Evolutionary conservation across 2,329 filamentous ascomycete species (phyloP).

Genomic region (Aspergillus phoenicis): DNA sequence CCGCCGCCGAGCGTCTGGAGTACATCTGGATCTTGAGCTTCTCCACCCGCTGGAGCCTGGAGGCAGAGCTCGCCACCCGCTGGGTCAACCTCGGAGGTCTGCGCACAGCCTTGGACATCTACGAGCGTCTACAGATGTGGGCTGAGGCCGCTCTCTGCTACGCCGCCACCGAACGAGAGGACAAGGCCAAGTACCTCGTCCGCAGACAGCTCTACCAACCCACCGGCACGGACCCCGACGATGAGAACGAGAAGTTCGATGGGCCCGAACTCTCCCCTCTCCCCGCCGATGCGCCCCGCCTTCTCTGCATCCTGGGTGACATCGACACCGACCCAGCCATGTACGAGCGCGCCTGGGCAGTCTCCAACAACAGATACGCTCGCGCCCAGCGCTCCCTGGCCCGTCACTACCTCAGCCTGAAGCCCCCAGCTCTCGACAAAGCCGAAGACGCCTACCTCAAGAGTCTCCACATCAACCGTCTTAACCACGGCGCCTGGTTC

Average conservation of each 20-base stretch:
- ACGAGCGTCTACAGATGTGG: conserved; percentile 90
- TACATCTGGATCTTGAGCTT: conserved; percentile 84
- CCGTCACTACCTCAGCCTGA: conserved; percentile 69
- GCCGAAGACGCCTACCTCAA: conserved; percentile 77
- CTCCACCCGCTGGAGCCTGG: conserved; percentile 88
- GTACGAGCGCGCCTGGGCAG: conserved; percentile 85
- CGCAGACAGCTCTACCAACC: conserved; percentile 77
- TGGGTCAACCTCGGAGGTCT: conserved; percentile 89
- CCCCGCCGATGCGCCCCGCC: conserved; percentile 78
- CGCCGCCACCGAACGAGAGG: conserved; percentile 76
- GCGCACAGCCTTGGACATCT: conserved; percentile 89
- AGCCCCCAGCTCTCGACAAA: conserved; percentile 62
- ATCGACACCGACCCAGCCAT: conserved; percentile 72
- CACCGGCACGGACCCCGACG: conserved; percentile 50
- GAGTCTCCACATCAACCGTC: conserved; percentile 75
- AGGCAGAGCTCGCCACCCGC: conserved; percentile 87
- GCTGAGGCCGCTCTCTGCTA: conserved; percentile 91
- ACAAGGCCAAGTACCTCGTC: conserved; percentile 76
- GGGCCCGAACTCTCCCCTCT: conserved; percentile 71
- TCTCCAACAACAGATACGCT: conserved; percentile 78
- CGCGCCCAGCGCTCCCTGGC: conserved; percentile 86
- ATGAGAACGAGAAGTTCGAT: conserved; percentile 60
- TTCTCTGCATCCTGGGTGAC: conserved; percentile 93
- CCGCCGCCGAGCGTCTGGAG: conserved; percentile 70
- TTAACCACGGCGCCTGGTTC: conserved; percentile 85